Evolutionary conservation across 1,284 basidiomycete genomes (phyloP).

Genomic region (Kwoniella shivajii): DNA sequence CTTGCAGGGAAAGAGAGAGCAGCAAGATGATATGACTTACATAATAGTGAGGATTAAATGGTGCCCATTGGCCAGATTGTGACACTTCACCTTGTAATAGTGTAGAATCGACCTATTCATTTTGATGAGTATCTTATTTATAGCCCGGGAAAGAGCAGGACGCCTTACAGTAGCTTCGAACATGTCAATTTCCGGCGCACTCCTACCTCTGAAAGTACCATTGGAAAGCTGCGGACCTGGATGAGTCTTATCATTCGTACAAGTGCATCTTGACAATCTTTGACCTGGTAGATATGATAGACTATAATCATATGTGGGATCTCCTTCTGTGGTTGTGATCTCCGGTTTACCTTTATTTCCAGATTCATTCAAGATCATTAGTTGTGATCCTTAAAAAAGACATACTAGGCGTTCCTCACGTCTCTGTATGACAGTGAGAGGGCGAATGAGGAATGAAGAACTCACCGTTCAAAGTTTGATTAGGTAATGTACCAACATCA

Average conservation of each 20-base stretch:
- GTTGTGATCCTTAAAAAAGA: no score
- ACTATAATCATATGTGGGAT: slow-evolving; percentile 43
- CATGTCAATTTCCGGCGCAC: slow-evolving; percentile 83
- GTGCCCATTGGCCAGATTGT: slow-evolving; percentile 51
- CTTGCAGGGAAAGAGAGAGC: background rate
- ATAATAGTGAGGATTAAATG: slow-evolving; percentile 48
- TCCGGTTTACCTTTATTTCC: slow-evolving; percentile 29
- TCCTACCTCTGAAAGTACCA: slow-evolving; percentile 75
- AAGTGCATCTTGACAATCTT: slow-evolving; percentile 77
- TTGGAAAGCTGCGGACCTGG: slow-evolving; percentile 70
- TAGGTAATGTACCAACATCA: slow-evolving; percentile 61
- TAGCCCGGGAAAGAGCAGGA: no score
- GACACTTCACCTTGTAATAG: slow-evolving; percentile 42
- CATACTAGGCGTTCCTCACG: no score
- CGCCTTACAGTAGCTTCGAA: slow-evolving; percentile 65
- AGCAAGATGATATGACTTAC: slow-evolving; percentile 18
- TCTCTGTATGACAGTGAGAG: no score
- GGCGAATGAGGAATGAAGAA: no score
- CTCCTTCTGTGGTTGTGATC: slow-evolving; percentile 31
- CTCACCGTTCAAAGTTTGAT: slow-evolving; percentile 56
- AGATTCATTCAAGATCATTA: background rate
- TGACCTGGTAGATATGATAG: slow-evolving; percentile 75
- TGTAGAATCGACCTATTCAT: background rate
- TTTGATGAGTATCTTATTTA: background rate
- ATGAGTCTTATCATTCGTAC: slow-evolving; percentile 68